Evolutionary conservation across 306 rosid genomes (phyloP), one percentile per base, ranked within the genome.

Genomic region (Neltuma alba): DNA sequence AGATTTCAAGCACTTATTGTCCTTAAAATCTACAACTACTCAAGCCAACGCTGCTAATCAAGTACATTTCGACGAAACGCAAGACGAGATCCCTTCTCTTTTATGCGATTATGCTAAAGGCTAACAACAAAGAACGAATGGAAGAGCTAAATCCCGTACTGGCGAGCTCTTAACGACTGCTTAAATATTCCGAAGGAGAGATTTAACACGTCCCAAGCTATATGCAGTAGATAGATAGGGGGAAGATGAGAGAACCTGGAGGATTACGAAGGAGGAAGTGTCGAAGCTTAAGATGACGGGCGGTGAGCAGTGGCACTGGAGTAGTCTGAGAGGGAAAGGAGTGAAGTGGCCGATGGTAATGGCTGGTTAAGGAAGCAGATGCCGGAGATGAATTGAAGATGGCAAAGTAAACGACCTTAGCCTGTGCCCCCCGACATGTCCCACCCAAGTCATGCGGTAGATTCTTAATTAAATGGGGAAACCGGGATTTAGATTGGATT

Each of bases 21-120:
- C 75, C 48, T 31, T 14, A 31, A 71, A 82, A 25, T 21, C 67
- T 21, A 70, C 20, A 21, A 47, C 75, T 2, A 34, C 37, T 15
- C 30, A 63, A 47, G 44, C 70, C 48, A 69, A 42, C 36, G 9
- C 52, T 21, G 40, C 52, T 41, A 30, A 45, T 80, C 76, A n/a
- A 42, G 36, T 30, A 20, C 20, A 45, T 20, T 16, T 33, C 30
- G 33, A 28, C 33, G 7, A 68, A 67, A 45, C 31, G 60, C 38
- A 48, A 7, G 38, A 10, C 30, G 14, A 52, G 50, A 13, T 44
- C 62, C 63, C 55, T 38, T 66, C 14, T n/a, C 14, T 41, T 68
- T 68, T 27, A 27, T 57, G 58, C 52, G 5, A 60, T 72, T 62
- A 64, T 27, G 38, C 60, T 11, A 71, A 71, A 33, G 33, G 44